Evolutionary conservation across 73 alveolate species (phyloP).

Genomic region (Paramecium pentaurelia): DNA sequence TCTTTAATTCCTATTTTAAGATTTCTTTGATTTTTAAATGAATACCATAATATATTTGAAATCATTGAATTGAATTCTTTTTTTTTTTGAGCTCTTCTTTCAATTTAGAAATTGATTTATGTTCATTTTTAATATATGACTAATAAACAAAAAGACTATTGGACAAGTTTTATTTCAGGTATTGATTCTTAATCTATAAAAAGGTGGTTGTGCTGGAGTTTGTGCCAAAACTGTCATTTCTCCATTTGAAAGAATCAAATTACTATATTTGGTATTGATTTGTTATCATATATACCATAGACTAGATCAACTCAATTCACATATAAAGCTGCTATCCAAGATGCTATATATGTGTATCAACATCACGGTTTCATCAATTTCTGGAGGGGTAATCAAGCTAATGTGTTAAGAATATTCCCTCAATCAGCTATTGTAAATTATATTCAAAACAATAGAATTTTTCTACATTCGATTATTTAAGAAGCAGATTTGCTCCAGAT

Average conservation of each 20-base stretch:
- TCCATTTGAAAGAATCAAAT: constrained; percentile 68
- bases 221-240: constrained; percentile 71
- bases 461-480: constrained; percentile 48
- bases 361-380: constrained; percentile 61
- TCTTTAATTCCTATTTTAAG: not conserved
- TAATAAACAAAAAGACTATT: constrained; percentile 6
- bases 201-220: constrained; percentile 71
- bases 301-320: constrained; percentile 45
- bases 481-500: constrained; percentile 35
- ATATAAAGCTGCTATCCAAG: constrained; percentile 43
- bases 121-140: not conserved
- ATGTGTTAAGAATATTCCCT: constrained; percentile 63
- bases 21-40: not conserved
- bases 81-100: not conserved
- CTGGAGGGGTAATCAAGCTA: constrained; percentile 72
- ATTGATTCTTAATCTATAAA: not conserved
- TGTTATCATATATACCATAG: not conserved
- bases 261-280: constrained; percentile 56
- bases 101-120: not conserved
- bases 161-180: constrained; percentile 7
- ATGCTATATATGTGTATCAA: constrained; percentile 48
- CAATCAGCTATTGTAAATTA: constrained; percentile 61
- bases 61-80: not conserved
- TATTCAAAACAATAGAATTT: constrained; percentile 26
- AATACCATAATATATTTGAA: not conserved